phyloP scores from a whole-genome alignment of 495 filamentous ascomycete species.

The Pseudomonodictys pantanalensis region DNA sequence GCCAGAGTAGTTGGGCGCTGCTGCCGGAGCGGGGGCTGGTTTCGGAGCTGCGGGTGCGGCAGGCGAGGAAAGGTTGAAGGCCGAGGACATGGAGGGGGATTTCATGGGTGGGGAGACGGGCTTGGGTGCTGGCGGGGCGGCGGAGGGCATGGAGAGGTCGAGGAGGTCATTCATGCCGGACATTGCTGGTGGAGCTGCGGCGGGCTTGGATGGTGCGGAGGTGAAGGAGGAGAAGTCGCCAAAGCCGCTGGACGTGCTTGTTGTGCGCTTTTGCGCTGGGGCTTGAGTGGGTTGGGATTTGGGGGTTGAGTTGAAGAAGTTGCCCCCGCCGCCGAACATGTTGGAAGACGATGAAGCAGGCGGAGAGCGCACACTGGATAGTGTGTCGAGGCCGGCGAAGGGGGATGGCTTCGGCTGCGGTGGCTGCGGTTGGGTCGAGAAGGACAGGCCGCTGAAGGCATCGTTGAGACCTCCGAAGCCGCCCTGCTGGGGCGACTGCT shows the following conservation, averaged over 20 bases:
- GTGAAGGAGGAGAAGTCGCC: slow-evolving; percentile 42
- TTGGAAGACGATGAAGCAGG: slow-evolving; percentile 52
- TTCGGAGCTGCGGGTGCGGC: slow-evolving; percentile 40
- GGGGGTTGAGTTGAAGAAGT: slow-evolving; percentile 67
- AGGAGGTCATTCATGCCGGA: slow-evolving; percentile 71
- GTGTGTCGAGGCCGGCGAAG: slow-evolving; percentile 69
- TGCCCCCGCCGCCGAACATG: slow-evolving; percentile 59
- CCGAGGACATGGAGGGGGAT: slow-evolving; percentile 56
- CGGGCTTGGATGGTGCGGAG: slow-evolving; percentile 56
- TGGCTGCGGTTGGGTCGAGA: slow-evolving; percentile 59
- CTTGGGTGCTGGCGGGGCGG: slow-evolving; percentile 40
- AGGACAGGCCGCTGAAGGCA: slow-evolving; percentile 81
- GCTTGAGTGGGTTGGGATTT: slow-evolving; percentile 32
- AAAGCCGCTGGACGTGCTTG: slow-evolving; percentile 34
- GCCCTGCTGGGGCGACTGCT: slow-evolving; percentile 37
- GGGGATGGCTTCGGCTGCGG: slow-evolving; percentile 61
- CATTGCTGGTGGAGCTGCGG: slow-evolving; percentile 48
- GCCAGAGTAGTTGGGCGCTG: slow-evolving; percentile 46
- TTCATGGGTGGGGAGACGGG: slow-evolving; percentile 44
- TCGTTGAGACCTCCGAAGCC: slow-evolving; percentile 76
- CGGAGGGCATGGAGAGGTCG: slow-evolving; percentile 58
- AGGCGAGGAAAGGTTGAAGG: slow-evolving; percentile 73
- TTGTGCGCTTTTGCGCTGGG: slow-evolving; percentile 5
- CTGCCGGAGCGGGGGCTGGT: slow-evolving; percentile 36
- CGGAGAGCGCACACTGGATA: slow-evolving; percentile 49